Evolutionary conservation across 1,139 yeast species (phyloP), one percentile per base, ranked within the genome.

Genomic region (Blastobotrys aristatus): DNA sequence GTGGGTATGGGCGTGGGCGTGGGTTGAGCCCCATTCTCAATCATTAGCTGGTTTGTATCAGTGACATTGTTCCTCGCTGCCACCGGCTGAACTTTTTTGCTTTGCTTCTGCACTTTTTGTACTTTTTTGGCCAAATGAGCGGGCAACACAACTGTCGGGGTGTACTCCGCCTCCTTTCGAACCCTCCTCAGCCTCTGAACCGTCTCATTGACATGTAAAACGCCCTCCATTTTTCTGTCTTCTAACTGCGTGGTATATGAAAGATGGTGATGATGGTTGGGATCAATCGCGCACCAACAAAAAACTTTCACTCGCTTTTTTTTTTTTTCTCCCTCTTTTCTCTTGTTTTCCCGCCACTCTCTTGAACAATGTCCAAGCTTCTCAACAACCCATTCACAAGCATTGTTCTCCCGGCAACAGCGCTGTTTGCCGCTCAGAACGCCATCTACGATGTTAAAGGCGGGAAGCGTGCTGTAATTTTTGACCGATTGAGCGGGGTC

Each of bases 381-480:
- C n/a, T 47, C 31, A 24, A 45, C 37, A 49, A 49, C 37, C 52
- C 52, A 17, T 44, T 49, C 36, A 38, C 50, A 29, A 63, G 63
- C 24, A 52, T 62, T 45, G 57, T 61, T 16, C 44, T 62, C 34
- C 66, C 66, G 30, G 61, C 62, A 10, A 53, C 57, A 30, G 55
- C 53, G 44, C 46, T 61, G 39, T 54, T 55, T 43, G 44, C 57
- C 46, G 53, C 54, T 14, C 63, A 62, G 52, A 59, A 59, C 51
- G 59, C 65, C 34, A 55, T 62, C 50, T 92, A 89, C 66, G 98
- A 92, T 64, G 98, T 92, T 38, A 83, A 84, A 61, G 98, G 98
- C 49, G 98, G 98, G 48, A 79, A 87, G 54, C 77, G 98, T 63
- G 98, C 97, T 20, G 96, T 92, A 49, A 86, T 92, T 55, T 92